Evolutionary conservation across 164 flowering plant genomes (phyloP), one percentile per base, ranked within the genome.

Genomic region (Stephania japonica): DNA sequence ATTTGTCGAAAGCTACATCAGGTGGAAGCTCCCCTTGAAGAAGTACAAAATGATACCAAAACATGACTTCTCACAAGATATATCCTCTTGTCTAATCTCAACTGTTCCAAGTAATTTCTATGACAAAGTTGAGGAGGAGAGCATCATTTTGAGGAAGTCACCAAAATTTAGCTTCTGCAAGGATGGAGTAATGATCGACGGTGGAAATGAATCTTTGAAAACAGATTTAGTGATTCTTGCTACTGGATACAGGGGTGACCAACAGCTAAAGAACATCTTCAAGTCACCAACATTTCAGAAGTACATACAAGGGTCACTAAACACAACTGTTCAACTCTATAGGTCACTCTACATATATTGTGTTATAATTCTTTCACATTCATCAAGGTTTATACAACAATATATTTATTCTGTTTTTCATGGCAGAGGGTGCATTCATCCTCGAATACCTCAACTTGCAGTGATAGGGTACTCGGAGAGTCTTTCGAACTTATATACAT

Each of bases 191-290:
- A 8, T 85, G 59, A 7, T 90, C 23, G 81, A 89, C 16, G 85
- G 74, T 0, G 83, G 84, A 7, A 43, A 0, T n/a, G 66, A 59
- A 0, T 80, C 84, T 24, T 7, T 84, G 19, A 69, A 91, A 56
- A 75, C 84, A 0, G 91, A 90, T 78, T 2, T 87, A 62, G 89
- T 88, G 63, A 88, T 91, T 73, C 56, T 90, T 41, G 91, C 87
- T 10, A 90, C 91, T 6, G 94, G 94, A 2, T 91, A 74, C 71
- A 84, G 59, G 32, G 87, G 88, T 19, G 87, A 84, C 41, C 62
- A 75, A 14, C 90, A 87, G 86, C 87, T 91, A 38, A 83, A 72
- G 73, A 69, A 78, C 75, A 77, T 85, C 7, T 90, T 90, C 69
- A 67, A 49, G 42, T 90, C 89, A 0, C 75, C 77, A 12, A 68